phyloP scores from a whole-genome alignment of 78 protist genomes.

The Planoprotostelium fungivorum region DNA sequence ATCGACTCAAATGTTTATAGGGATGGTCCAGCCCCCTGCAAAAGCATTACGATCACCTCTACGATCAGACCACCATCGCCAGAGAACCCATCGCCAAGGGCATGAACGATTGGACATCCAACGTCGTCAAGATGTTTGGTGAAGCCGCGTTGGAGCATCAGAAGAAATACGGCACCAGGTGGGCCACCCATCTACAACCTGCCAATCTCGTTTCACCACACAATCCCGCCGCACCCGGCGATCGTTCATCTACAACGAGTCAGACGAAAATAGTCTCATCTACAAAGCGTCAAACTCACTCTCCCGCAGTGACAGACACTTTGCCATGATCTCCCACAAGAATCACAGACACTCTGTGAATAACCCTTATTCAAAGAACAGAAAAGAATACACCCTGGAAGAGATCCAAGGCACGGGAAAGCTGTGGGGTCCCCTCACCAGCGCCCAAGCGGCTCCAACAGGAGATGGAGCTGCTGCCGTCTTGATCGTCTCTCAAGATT shows the following conservation, averaged over 20 bases:
- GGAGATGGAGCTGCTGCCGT: conserved; percentile 45
- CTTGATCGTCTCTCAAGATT: conserved; percentile 13
- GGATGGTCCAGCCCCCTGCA: conserved; percentile 44
- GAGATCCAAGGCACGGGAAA: neutral
- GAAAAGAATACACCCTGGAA: conserved; percentile 29
- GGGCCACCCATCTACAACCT: neutral
- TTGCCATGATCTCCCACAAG: conserved; percentile 35
- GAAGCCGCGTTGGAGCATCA: conserved; percentile 5
- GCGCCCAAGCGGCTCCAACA: conserved; percentile 35
- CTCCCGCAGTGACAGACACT: conserved; percentile 5
- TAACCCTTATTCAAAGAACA: conserved; percentile 37
- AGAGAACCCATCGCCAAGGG: neutral
- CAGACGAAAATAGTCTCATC: too few species aligned
- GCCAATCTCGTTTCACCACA: too few species aligned
- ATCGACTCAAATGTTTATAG: too few species aligned
- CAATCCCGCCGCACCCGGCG: too few species aligned
- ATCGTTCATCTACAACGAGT: too few species aligned
- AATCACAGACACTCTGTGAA: conserved; percentile 40
- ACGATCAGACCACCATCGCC: neutral
- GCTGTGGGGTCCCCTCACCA: conserved; percentile 11
- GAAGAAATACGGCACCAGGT: neutral
- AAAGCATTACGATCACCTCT: conserved; percentile 3
- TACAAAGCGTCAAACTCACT: too few species aligned
- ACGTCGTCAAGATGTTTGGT: conserved; percentile 28
- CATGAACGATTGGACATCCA: conserved; percentile 8